Evolutionary conservation across 192 early-diverging fungal species (phyloP), one percentile per base, ranked within the genome.

Genomic region (Rhizophagus prolifer): DNA sequence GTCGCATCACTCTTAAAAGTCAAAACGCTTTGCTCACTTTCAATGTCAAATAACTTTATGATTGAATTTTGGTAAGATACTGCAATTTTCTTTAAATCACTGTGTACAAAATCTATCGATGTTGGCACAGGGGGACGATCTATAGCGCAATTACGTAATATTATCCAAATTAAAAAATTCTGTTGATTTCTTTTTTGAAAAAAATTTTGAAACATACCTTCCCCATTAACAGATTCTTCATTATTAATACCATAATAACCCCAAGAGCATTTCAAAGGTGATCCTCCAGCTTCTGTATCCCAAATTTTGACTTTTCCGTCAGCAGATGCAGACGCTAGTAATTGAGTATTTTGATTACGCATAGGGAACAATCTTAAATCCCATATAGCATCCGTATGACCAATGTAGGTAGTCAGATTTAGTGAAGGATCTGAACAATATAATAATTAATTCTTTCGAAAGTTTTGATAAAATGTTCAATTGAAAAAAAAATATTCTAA

Each of bases 311-410:
- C 84, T 4, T 90, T 88, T 1, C 93, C 92, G 81, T 96, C 95
- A 19, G 91, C 89, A 50, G 93, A 92, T 4, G 90, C 90, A 9
- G 93, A 93, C 5, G 88, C 91, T 9, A 96, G 78, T 9, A 90
- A 63, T n/a, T 83, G 79, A 38, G 83, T 81, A 28, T 85, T 79
- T 34, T 85, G 76, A 38, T 84, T 81, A 8, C 72, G 79, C 9
- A 89, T 67, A 23, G 91, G 89, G 72, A 91, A 91, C 8, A 92
- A 79, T 71, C 89, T 87, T 76, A 95, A 82, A 58, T 93, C 92
- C 95, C 95, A 96, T n/a, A 96, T 90, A 7, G 89, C 88, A 74
- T 94, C 94, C 2, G 94, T 92, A 78, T 96, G 95, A 2, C 92
- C 92, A 36, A 94, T 86, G 69, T 87, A 92, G 2, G 88, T 89